Evolutionary conservation across 225 moss, liverwort and hornwort species (phyloP), one percentile per base, ranked within the genome.

Genomic region (Pleurozium schreberi): DNA sequence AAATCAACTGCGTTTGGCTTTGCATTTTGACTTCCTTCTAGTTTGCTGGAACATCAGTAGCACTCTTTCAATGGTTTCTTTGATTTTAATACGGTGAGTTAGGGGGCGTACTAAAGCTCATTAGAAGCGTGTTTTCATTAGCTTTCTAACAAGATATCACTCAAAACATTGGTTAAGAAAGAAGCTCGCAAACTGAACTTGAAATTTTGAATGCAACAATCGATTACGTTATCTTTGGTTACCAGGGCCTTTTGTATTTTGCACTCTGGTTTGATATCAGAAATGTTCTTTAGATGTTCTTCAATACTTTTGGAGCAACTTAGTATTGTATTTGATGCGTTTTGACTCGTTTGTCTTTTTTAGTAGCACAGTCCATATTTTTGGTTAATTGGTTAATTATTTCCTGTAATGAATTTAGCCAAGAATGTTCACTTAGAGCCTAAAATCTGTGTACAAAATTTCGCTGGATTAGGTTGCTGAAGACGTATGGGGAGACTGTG

Each of bases 401-500:
- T 26, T 64, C 26, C 25, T 53, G 8, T 10, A 33, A 10, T 75
- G 18, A 53, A 42, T 43, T 36, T 40, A 26, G 80, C 58, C 58
- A 45, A 67, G 67, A 18, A 43, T 64, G 9, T 75, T 43, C 27
- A 55, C 18, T 57, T 57, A 9, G 42, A 18, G 12, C 43, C 65
- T 87, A 43, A 87, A 79, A 33, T 66, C 7, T 57, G 66, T 77
- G 77, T 33, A 5, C 30, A 25, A 66, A 27, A 40, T 27, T 79
- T 63, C 4, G 12, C 12, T 88, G 83, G 53, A 63, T 55, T 75
- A 89, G 98, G 85, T 91, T 99, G 71, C 87, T 97, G 89, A 96
- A 95, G 75, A 94, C 93, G 10, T 91, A 95, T 57, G 92, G 81
- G 36, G 96, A 96, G 49, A 99, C 98, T 33, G 96, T 99, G 68